A percentile compares a stretch with the other conserved stretches of the same genome.
phyloP scores from a whole-genome alignment of 306 rosid species.

The Rubus parviflorus region DNA sequence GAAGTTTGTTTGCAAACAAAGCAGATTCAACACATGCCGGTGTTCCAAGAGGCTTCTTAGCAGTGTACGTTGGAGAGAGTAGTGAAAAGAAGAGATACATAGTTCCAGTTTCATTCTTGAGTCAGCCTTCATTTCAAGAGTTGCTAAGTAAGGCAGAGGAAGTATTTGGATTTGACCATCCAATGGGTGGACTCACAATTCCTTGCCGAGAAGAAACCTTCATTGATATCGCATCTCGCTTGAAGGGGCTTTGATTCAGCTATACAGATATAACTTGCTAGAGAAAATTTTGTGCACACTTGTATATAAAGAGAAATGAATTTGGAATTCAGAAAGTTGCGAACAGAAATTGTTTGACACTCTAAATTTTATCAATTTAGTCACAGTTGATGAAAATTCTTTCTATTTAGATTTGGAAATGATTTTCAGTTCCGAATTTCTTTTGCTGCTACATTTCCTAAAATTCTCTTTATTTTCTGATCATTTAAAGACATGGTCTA shows the following conservation, averaged over 20 bases:
- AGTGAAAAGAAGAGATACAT: slow-evolving; percentile 26
- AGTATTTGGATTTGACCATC: slow-evolving; percentile 46
- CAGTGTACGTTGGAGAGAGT: slow-evolving; percentile 40
- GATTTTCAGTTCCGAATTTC: too few species aligned
- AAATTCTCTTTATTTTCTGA: too few species aligned
- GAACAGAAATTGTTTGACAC: too few species aligned
- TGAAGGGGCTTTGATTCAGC: background rate
- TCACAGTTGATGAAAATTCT: too few species aligned
- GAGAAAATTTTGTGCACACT: background rate
- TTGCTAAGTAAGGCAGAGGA: background rate
- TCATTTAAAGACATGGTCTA: too few species aligned
- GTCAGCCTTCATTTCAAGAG: slow-evolving; percentile 34
- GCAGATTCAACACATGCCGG: too few species aligned
- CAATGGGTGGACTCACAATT: slow-evolving; percentile 54
- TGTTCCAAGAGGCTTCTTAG: slow-evolving; percentile 24
- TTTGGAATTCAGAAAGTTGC: background rate
- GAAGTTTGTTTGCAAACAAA: too few species aligned
- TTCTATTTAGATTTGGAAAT: too few species aligned
- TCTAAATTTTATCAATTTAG: too few species aligned
- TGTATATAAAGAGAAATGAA: slow-evolving; percentile 18
- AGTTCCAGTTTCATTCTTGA: slow-evolving; percentile 34
- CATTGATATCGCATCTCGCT: background rate
- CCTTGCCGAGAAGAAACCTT: background rate
- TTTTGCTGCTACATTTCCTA: too few species aligned
- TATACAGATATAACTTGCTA: background rate